Conservation (phyloP, 495 filamentous ascomycete genomes). For the Trichoderma reesei region DNA sequence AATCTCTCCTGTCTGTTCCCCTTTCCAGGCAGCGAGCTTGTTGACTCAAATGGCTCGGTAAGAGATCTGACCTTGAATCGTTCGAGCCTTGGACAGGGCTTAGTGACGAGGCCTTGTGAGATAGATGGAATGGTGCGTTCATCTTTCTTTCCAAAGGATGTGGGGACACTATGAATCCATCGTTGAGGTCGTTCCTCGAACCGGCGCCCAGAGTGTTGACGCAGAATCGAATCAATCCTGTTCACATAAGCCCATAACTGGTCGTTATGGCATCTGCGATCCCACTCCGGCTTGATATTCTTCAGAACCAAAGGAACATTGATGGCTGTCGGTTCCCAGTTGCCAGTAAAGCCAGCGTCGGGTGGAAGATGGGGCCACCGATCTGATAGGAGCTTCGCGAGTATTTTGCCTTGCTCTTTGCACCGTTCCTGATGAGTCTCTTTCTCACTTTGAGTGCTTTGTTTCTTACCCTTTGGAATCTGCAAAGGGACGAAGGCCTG, state of each 20-base stretch:
- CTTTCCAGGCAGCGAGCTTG: too few species aligned
- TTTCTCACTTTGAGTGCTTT: neutral
- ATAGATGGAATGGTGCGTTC: conserved; percentile 2
- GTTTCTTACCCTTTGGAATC: neutral
- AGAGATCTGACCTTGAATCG: neutral
- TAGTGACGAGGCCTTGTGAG: conserved; percentile 18
- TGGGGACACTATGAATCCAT: neutral
- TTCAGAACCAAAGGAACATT: neutral
- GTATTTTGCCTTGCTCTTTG: neutral
- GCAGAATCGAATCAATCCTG: too few species aligned
- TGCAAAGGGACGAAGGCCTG: neutral
- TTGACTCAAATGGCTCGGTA: too few species aligned
- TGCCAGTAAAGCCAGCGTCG: too few species aligned
- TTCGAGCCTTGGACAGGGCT: neutral
- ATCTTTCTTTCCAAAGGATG: neutral
- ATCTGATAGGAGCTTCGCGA: neutral
- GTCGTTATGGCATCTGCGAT: neutral
- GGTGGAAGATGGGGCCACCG: neutral
- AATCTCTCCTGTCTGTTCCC: too few species aligned
- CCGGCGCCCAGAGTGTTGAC: neutral
- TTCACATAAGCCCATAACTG: too few species aligned
- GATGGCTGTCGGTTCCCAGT: too few species aligned
- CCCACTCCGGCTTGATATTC: neutral
- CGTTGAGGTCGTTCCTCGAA: neutral
- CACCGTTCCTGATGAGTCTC: neutral